A percentile compares a stretch with the other conserved stretches of the same genome.
phyloP scores from a whole-genome alignment of 257 asterid genomes.

The Penstemon barbatus region DNA sequence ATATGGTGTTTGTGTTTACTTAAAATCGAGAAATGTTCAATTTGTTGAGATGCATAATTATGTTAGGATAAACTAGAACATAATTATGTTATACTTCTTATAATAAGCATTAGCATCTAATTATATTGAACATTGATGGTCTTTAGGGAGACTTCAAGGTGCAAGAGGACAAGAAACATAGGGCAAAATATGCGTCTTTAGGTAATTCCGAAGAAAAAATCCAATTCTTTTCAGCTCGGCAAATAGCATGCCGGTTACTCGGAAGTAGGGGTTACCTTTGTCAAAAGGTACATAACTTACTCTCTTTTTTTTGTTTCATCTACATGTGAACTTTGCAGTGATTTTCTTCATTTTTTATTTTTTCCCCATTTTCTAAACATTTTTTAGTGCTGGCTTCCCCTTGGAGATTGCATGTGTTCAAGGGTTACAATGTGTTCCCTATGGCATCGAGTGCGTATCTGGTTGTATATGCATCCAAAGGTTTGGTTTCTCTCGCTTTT shows the following conservation, averaged over 20 bases:
- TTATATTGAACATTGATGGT: slow-evolving; percentile 10
- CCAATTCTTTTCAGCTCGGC: slow-evolving; percentile 93
- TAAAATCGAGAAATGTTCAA: background rate
- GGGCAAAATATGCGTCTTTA: slow-evolving; percentile 72
- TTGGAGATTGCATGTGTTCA: slow-evolving; percentile 84
- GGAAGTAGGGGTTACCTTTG: slow-evolving; percentile 97
- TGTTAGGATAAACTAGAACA: background rate
- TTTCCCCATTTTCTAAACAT: slow-evolving; percentile 7
- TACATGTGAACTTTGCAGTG: slow-evolving; percentile 7
- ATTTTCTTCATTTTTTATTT: slow-evolving; percentile 21
- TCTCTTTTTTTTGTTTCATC: slow-evolving; percentile 13
- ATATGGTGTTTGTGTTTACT: slow-evolving; percentile 1
- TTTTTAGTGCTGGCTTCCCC: slow-evolving; percentile 86
- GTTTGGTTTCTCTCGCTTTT: slow-evolving; percentile 36
- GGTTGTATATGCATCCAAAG: slow-evolving; percentile 99
- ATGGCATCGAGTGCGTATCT: slow-evolving; percentile 64
- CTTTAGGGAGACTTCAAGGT: slow-evolving; percentile 86
- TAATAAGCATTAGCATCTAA: background rate
- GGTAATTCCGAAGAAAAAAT: slow-evolving; percentile 69
- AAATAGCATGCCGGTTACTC: slow-evolving; percentile 90
- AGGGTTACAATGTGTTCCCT: slow-evolving; percentile 49
- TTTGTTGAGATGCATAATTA: background rate
- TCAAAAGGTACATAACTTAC: slow-evolving; percentile 64
- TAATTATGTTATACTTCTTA: no score
- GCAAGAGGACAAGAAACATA: slow-evolving; percentile 87